A percentile compares a stretch with the other conserved stretches of the same genome.
Conservation (phyloP, 805 yeast species). For the Candida tibetensis region DNA sequence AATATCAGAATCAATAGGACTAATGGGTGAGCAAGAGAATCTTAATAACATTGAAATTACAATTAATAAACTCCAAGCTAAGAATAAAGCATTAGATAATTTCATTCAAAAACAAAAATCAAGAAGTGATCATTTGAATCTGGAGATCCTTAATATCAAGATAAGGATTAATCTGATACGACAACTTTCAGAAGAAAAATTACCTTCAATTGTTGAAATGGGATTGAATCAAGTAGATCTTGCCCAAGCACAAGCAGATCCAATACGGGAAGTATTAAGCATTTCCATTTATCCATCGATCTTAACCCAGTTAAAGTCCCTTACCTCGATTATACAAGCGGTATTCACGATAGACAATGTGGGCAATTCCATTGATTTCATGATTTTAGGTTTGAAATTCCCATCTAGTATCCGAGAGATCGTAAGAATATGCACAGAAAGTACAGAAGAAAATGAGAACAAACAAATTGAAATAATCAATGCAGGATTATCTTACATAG, state of each 20-base stretch:
- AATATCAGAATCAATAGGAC: constrained; percentile 14
- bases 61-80: constrained; percentile 7
- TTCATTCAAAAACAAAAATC: constrained; percentile 18
- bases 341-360: constrained; percentile 27
- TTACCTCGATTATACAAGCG: constrained; percentile 19
- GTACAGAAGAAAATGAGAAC: constrained; percentile 1
- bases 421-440: constrained; percentile 26
- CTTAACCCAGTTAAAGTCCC: constrained; percentile 12
- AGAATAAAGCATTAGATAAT: constrained; percentile 12
- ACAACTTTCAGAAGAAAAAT: constrained; percentile 15
- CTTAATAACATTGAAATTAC: constrained; percentile 5
- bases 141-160: constrained; percentile 21
- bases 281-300: constrained; percentile 21
- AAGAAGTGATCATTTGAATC: constrained; percentile 21
- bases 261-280: constrained; percentile 23
- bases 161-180: constrained; percentile 19
- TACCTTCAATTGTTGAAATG: constrained; percentile 14
- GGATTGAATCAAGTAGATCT: constrained; percentile 23
- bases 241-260: constrained; percentile 25
- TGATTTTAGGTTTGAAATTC: constrained; percentile 34
- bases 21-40: constrained; percentile 2
- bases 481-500: constrained; percentile 30
- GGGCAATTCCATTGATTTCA: constrained; percentile 21
- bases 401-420: constrained; percentile 32
- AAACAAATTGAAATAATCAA: constrained; percentile 21